A percentile compares a stretch with the other conserved stretches of the same genome.
These are phyloP conservation scores for Vigna radiata DNA, from an alignment of 306 rosid genomes.

Conservation along the genomic window DNA sequence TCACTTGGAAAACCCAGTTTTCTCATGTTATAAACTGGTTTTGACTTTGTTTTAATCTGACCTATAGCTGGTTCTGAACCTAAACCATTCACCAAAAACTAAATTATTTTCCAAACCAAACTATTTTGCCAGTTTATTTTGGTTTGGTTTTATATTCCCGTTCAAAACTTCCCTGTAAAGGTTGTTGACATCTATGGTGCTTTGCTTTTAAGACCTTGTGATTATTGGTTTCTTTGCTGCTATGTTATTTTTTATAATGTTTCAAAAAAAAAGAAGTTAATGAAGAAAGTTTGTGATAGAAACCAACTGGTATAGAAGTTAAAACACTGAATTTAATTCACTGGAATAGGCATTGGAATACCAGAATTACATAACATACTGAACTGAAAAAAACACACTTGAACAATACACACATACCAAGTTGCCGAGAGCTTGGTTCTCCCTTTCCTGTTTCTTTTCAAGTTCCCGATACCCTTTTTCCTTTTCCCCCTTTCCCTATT, in stretches of 20 bases:
- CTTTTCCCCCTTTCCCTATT: no score
- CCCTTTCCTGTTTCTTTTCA: no score
- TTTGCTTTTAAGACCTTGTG: background rate
- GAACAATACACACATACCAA: no score
- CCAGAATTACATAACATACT: no score
- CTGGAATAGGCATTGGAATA: no score
- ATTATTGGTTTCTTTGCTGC: background rate
- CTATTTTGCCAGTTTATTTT: background rate
- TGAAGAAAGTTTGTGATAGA: background rate
- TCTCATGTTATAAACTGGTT: no score
- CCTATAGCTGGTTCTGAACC: background rate
- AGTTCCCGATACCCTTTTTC: no score
- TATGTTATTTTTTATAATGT: background rate
- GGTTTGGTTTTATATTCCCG: background rate
- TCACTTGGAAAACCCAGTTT: no score
- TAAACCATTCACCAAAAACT: background rate
- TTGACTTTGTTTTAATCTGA: background rate
- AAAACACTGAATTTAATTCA: no score
- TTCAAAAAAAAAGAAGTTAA: background rate
- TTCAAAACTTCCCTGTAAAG: background rate
- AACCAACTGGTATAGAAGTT: no score
- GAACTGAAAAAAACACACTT: no score
- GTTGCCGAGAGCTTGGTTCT: no score
- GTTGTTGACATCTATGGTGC: background rate
- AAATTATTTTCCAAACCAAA: background rate